Conservation (phyloP, 208 protist genomes). For the Acanthamoeba royreba region DNA sequence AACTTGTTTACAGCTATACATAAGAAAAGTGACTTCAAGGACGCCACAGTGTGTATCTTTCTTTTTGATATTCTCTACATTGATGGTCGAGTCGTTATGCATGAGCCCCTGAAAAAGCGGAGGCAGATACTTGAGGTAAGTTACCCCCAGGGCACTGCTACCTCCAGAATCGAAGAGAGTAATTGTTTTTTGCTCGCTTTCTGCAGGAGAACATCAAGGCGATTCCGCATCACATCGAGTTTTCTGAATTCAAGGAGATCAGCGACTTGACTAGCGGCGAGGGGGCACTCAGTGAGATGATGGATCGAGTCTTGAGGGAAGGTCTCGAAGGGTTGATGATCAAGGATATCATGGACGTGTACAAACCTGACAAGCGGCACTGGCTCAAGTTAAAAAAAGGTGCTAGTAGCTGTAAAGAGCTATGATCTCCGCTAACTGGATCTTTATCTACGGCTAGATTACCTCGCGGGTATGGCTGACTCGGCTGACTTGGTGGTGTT, state of each 20-base stretch:
- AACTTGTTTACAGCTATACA: conserved; percentile 64
- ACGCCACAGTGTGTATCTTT: conserved; percentile 81
- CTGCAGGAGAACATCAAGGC: conserved; percentile 46
- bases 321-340: conserved; percentile 84
- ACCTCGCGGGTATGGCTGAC: conserved; percentile 84
- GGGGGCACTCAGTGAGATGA: conserved; percentile 65
- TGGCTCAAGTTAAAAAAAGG: conserved; percentile 89
- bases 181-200: neutral
- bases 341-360: conserved; percentile 80
- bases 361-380: conserved; percentile 82
- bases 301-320: conserved; percentile 78
- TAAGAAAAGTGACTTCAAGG: conserved; percentile 77
- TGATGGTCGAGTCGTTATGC: conserved; percentile 67
- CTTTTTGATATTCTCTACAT: conserved; percentile 87
- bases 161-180: too few relatives aligned
- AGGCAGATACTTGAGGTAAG: neutral
- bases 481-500: conserved; percentile 84
- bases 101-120: neutral
- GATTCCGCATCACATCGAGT: conserved; percentile 46
- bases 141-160: too few relatives aligned
- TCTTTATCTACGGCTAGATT: conserved; percentile 63
- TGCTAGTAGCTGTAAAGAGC: too few relatives aligned
- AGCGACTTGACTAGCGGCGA: conserved; percentile 43
- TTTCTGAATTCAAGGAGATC: conserved; percentile 77
- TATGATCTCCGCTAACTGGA: too few relatives aligned